Base-by-base conservation (phyloP, 805 yeast genomes). In the Diddensiella santjacobensis region DNA sequence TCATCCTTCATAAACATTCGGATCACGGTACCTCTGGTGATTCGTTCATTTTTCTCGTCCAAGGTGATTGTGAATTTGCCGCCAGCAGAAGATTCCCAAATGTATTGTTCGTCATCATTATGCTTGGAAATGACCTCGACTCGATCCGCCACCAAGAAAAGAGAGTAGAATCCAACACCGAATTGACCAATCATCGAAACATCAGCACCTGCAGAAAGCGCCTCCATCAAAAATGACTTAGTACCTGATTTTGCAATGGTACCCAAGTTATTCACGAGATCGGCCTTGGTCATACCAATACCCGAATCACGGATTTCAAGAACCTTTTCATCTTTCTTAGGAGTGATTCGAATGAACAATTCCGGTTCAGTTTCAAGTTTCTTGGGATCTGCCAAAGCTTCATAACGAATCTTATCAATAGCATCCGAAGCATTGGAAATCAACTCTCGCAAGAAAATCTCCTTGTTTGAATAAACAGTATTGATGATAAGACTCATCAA, bases 271-370 rank as follows among this genome's bases (percentile, higher is more conserved):
- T 95, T 93, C 67, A 93, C 91, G 70, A 93, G 80, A 70, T 93
- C 99, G 61, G 96, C 95, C 79, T 93, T 93, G 76, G 99, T 93
- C 96, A 93, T 89, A 90, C 99, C 99, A 65, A 93, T 88, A 90
- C 99, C 99, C 52, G 98, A 82, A 73, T 93, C 99, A 78, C 98
- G 89, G 71, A 93, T 86, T 76, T 93, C 98, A 67, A 93, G 79
- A 53, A 91, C 84, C 71, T 89, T 88, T 68, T 83, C 80, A 62
- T 93, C 99, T 72, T 96, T 96, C 70, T 75, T 81, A 71, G 99
- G 99, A 58, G 96, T 93, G 67, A 93, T 81, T 81, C 99, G 88
- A 69, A 93, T 90, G 79, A 87, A 93, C 63, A 93, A 80, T 66
- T 93, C 96, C 50, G 96, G 96, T 75, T 93, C 98, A 55, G 93